Percentiles rank a stretch among this genome's conserved stretches.
Conservation (phyloP, 73 alveolate species). For the Stentor roeselii region DNA sequence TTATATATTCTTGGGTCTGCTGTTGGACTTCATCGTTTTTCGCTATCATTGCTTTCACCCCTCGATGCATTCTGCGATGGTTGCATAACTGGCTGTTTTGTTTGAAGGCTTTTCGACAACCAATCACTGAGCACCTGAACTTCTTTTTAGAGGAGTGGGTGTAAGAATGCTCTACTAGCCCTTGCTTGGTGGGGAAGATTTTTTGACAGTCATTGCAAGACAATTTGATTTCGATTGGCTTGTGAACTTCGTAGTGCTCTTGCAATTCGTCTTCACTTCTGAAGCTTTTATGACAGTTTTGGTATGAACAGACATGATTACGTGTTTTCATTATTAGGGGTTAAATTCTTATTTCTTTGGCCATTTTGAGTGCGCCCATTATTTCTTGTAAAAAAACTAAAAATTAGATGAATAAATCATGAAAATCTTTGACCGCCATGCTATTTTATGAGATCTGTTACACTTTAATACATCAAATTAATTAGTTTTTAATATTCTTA, state of each 20-base stretch:
- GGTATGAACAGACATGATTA: background rate
- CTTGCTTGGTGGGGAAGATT: constrained; percentile 15
- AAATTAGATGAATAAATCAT: no score
- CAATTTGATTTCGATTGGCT: background rate
- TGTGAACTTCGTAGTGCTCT: background rate
- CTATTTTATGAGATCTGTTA: no score
- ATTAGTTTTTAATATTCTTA: no score
- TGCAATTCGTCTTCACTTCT: background rate
- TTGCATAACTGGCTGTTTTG: background rate
- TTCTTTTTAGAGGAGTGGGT: background rate
- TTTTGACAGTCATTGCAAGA: background rate
- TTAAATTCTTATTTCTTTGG: no score
- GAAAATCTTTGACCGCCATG: no score
- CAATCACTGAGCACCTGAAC: background rate
- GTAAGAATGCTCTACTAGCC: background rate
- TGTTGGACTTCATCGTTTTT: no score
- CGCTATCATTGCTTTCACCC: background rate
- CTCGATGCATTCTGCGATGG: background rate
- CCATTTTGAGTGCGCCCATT: no score
- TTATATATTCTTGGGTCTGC: no score
- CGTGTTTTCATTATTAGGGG: background rate
- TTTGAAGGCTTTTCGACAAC: background rate
- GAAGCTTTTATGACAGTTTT: background rate
- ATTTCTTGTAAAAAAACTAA: no score
- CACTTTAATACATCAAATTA: no score